Percentiles rank a stretch among this genome's conserved stretches.
Conservation (phyloP, 148 eudicot genomes). For the Oxyria digyna region DNA sequence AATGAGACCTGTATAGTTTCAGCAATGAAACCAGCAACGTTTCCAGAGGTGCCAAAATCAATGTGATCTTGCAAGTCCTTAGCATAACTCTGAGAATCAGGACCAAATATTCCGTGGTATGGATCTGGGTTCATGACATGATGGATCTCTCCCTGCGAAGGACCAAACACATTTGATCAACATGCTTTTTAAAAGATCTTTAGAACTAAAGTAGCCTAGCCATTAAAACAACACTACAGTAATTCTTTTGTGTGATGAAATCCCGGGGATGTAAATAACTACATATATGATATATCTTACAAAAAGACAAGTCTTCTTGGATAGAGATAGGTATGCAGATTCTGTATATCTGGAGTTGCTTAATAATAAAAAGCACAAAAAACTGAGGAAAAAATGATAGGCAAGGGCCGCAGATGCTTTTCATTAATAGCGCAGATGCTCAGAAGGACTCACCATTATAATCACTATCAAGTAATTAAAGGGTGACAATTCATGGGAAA, state of each 20-base stretch:
- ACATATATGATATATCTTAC: too few relatives aligned
- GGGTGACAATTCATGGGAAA: not conserved
- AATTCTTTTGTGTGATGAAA: not conserved
- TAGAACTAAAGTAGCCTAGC: not conserved
- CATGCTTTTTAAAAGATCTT: not conserved
- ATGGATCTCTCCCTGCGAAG: slow-evolving; percentile 81
- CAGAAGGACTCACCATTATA: not conserved
- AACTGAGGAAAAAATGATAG: not conserved
- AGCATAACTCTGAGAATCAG: slow-evolving; percentile 64
- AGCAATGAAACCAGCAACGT: slow-evolving; percentile 94
- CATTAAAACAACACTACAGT: not conserved
- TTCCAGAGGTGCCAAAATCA: slow-evolving; percentile 84
- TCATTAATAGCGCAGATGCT: too few relatives aligned
- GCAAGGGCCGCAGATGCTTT: not conserved
- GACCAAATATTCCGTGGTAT: slow-evolving; percentile 80
- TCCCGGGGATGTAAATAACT: not conserved
- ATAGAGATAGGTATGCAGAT: not conserved
- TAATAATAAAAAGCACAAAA: not conserved
- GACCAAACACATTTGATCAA: not conserved
- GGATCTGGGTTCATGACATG: slow-evolving; percentile 96
- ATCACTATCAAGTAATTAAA: not conserved
- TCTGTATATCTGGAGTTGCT: not conserved
- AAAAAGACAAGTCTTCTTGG: too few relatives aligned
- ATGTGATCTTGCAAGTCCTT: slow-evolving; percentile 87
- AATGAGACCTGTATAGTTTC: slow-evolving; percentile 82